These are phyloP conservation scores for Gentiana straminea DNA, from an alignment of 257 asterid genomes.

Conservation along the genomic window DNA sequence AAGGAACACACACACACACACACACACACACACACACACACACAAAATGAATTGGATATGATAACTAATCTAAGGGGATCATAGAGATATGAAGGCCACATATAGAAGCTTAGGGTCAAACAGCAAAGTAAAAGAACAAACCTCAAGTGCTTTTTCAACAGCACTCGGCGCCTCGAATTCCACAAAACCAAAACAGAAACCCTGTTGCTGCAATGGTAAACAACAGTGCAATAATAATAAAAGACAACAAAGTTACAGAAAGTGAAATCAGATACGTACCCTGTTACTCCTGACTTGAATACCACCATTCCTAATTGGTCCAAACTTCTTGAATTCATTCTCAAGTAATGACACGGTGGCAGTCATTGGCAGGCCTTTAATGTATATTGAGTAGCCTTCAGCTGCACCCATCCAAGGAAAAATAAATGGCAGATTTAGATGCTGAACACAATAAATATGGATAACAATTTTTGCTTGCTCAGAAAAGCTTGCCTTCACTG, in stretches of 20 bases:
- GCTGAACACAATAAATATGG: background rate
- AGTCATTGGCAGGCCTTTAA: constrained; percentile 75
- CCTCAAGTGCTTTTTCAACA: constrained; percentile 37
- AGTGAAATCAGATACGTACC: constrained; percentile 27
- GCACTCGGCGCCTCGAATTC: constrained; percentile 40
- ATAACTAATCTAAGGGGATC: no score
- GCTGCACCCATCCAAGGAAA: constrained; percentile 36
- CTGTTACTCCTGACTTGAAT: constrained; percentile 84
- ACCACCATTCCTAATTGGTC: constrained; percentile 68
- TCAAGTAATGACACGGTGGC: constrained; percentile 53
- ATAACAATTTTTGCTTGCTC: background rate
- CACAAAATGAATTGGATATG: no score
- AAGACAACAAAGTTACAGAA: no score
- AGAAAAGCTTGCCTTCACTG: constrained; percentile 50
- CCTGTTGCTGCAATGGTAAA: constrained; percentile 17
- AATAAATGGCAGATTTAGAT: background rate
- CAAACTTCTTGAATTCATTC: constrained; percentile 73
- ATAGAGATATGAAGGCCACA: background rate
- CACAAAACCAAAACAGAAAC: constrained; percentile 31
- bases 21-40: no score
- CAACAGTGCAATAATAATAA: background rate
- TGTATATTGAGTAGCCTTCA: constrained; percentile 78
- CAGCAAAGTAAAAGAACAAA: constrained; percentile 2
- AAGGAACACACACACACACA: no score
- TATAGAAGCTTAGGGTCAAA: background rate